phyloP scores from a whole-genome alignment of 2,329 filamentous ascomycete species.

The Cercospora zeae-maydis region DNA sequence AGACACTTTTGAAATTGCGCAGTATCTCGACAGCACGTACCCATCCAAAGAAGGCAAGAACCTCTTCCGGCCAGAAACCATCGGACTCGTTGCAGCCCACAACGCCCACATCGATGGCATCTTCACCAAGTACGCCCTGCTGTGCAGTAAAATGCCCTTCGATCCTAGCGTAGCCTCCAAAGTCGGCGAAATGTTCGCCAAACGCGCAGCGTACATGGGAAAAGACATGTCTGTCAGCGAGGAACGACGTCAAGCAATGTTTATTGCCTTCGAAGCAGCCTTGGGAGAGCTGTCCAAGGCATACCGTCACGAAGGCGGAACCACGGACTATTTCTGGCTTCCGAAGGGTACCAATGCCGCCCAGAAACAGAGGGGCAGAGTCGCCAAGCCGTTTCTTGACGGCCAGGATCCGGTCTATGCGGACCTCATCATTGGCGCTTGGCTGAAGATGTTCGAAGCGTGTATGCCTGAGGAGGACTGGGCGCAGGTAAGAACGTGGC shows the following conservation, averaged over 20 bases:
- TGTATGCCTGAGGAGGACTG: conserved; percentile 48
- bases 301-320: conserved; percentile 39
- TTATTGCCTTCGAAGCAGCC: conserved; percentile 41
- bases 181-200: conserved; percentile 48
- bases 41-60: conserved; percentile 42
- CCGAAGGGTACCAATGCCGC: conserved; percentile 17
- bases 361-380: conserved; percentile 22
- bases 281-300: conserved; percentile 45
- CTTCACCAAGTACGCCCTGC: conserved; percentile 48
- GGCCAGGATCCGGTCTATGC: conserved; percentile 49
- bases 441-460: conserved; percentile 49
- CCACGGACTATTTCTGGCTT: conserved; percentile 27
- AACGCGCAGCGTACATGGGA: conserved; percentile 41
- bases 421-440: conserved; percentile 56
- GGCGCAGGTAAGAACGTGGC: conserved; percentile 48
- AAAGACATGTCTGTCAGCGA: conserved; percentile 38
- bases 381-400: conserved; percentile 49
- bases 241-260: conserved; percentile 42
- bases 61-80: conserved; percentile 47
- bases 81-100: conserved; percentile 45
- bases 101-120: conserved; percentile 54
- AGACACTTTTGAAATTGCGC: conserved; percentile 64
- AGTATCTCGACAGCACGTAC: conserved; percentile 55
- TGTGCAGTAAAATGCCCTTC: conserved; percentile 49
- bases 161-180: conserved; percentile 48